phyloP scores from a whole-genome alignment of 208 protist genomes.

The Borovskyia barvae region DNA sequence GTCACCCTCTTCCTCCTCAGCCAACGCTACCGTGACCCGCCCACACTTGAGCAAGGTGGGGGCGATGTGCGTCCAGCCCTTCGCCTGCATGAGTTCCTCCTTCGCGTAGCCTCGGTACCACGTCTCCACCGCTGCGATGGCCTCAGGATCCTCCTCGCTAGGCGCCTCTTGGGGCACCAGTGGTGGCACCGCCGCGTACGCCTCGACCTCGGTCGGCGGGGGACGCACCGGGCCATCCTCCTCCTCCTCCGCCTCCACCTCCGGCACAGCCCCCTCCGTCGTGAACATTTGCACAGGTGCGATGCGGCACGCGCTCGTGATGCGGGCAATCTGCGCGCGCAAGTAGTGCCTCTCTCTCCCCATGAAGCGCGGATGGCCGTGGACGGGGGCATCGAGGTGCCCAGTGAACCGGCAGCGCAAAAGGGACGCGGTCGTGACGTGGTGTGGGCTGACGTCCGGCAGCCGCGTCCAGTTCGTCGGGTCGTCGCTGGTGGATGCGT shows the following conservation, averaged over 20 bases:
- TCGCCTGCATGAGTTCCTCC: constrained; percentile 86
- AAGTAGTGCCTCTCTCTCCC: constrained; percentile 93
- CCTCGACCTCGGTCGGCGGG: constrained; percentile 58
- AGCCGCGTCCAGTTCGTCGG: constrained; percentile 84
- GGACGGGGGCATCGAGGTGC: constrained; percentile 81
- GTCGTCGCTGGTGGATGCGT: constrained; percentile 66
- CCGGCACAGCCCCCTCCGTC: constrained; percentile 78
- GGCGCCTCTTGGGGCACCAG: constrained; percentile 80
- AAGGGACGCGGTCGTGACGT: constrained; percentile 79
- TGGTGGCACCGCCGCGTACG: constrained; percentile 78
- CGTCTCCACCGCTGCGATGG: constrained; percentile 46
- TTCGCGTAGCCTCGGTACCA: constrained; percentile 83
- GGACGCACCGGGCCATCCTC: constrained; percentile 40
- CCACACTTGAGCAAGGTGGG: constrained; percentile 75
- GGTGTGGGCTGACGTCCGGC: constrained; percentile 90
- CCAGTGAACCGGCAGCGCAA: constrained; percentile 92
- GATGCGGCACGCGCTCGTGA: constrained; percentile 84
- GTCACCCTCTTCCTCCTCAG: constrained; percentile 27
- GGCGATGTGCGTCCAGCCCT: constrained; percentile 89
- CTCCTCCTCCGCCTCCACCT: constrained; percentile 87
- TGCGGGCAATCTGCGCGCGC: constrained; percentile 95
- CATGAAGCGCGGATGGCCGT: constrained; percentile 90
- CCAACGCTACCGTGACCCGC: constrained; percentile 42
- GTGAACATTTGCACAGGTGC: constrained; percentile 81
- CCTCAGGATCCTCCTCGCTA: constrained; percentile 79